Evolutionary conservation across 2,329 filamentous ascomycete genomes (phyloP), one percentile per base, ranked within the genome.

Genomic region (Microsporum audouinii): DNA sequence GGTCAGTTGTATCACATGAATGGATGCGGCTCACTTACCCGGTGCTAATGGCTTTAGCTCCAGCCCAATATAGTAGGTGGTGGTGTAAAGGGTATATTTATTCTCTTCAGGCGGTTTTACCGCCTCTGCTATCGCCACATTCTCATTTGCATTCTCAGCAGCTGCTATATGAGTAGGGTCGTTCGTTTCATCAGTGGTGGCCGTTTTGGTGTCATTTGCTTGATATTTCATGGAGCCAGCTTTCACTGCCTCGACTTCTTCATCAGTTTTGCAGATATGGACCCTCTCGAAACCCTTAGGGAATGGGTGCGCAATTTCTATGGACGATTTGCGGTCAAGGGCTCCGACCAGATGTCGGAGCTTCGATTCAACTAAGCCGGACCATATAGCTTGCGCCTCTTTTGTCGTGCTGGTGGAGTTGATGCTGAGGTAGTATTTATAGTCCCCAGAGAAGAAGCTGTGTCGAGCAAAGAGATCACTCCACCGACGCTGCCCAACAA

Each of bases 351-450:
- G 81, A 67, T 92, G 81, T 66, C 94, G 85, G 47, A 97, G 84
- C 74, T 95, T 96, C 14, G 94, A 96, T 73, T 97, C 90, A 2
- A 99, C 89, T 59, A 92, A 85, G 43, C 94, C 94, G 17, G 89
- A 89, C 89, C 92, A 97, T 1, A 87, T 82, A 60, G 89, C 86
- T 70, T 95, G 88, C 0, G 88, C 85, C 67, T 96, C 90, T 71
- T 91, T 91, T 36, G 85, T 88, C 63, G 83, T 88, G 72, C 89
- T 91, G 1, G 89, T 87, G 14, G 90, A 85, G 57, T 91, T 87
- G 61, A 99, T 87, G 59, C 88, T 89, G 60, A 99, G 84, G 72
- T 97, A 99, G 73, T 97, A 96, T 73, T 95, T 96, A 79, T 95
- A 96, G 65, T 88, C 91, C 43, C 84, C 75, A 0, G 91, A 95